Percentiles rank a stretch among this genome's conserved stretches.
Evolutionary conservation across 2,329 filamentous ascomycete genomes (phyloP).

Genomic region (Ceratocystis huliohia): DNA sequence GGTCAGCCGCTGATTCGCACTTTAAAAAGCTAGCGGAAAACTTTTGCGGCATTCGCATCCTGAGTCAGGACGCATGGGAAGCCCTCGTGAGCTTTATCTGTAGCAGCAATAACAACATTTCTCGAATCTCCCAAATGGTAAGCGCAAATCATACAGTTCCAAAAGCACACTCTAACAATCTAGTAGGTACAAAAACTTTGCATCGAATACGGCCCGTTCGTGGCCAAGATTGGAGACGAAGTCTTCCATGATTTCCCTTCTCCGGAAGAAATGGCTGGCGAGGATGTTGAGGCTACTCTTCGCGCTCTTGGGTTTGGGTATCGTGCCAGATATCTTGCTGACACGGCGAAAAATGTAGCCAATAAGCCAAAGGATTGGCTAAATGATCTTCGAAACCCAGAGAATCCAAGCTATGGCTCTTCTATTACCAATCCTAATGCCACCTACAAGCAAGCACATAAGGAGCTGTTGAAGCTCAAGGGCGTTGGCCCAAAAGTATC

Average conservation of each 20-base stretch:
- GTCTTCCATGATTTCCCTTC: slow-evolving; percentile 79
- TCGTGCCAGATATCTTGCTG: slow-evolving; percentile 78
- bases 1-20: slow-evolving; percentile 74
- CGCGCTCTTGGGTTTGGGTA: slow-evolving; percentile 86
- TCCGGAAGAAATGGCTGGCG: slow-evolving; percentile 57
- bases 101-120: slow-evolving; percentile 97
- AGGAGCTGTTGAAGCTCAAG: slow-evolving; percentile 61
- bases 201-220: slow-evolving; percentile 63
- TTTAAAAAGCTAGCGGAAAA: slow-evolving; percentile 76
- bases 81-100: slow-evolving; percentile 89
- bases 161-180: background rate
- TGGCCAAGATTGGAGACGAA: slow-evolving; percentile 56
- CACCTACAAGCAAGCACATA: slow-evolving; percentile 69
- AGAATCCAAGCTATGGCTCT: slow-evolving; percentile 46
- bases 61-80: slow-evolving; percentile 95
- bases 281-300: slow-evolving; percentile 66
- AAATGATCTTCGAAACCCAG: slow-evolving; percentile 62
- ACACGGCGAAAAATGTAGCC: slow-evolving; percentile 66
- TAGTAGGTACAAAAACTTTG: slow-evolving; percentile 71
- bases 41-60: slow-evolving; percentile 82
- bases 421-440: slow-evolving; percentile 27
- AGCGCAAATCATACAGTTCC: slow-evolving; percentile 12
- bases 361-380: slow-evolving; percentile 65
- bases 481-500: slow-evolving; percentile 95
- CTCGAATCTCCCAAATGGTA: slow-evolving; percentile 89